phyloP scores from a whole-genome alignment of 371 early-diverging fungal genomes.

The Circinella umbellata region DNA sequence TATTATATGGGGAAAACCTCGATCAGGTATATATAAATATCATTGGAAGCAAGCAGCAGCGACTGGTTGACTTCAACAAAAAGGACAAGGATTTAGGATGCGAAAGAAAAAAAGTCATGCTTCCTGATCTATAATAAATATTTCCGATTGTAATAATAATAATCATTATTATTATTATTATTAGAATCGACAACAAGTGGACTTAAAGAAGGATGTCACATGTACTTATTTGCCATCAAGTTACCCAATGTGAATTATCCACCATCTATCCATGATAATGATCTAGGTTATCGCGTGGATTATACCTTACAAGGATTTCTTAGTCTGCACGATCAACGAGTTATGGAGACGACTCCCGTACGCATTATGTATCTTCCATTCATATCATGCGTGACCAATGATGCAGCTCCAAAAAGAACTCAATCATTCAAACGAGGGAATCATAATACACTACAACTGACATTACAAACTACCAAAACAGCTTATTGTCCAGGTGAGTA shows the following conservation, averaged over 20 bases:
- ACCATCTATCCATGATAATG: constrained; percentile 37
- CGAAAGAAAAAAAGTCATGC: background rate
- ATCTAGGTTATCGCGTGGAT: constrained; percentile 40
- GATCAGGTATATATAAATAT: constrained; percentile 12
- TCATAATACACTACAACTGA: constrained; percentile 26
- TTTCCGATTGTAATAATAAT: background rate
- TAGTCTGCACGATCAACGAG: constrained; percentile 20
- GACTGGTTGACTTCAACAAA: too few relatives aligned
- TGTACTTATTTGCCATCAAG: constrained; percentile 55
- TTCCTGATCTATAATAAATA: background rate
- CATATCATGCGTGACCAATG: constrained; percentile 24
- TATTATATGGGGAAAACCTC: constrained; percentile 31
- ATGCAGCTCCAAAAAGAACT: constrained; percentile 14
- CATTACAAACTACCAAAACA: constrained; percentile 38
- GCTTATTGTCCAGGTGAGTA: constrained; percentile 51
- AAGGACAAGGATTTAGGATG: too few relatives aligned
- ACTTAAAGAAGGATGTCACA: constrained; percentile 37
- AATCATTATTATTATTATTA: too few relatives aligned
- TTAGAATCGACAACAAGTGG: constrained; percentile 10
- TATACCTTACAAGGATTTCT: constrained; percentile 45
- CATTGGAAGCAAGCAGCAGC: background rate
- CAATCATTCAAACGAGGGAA: constrained; percentile 30
- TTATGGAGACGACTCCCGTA: constrained; percentile 27
- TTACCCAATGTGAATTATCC: constrained; percentile 50
- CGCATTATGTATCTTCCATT: constrained; percentile 45